These are phyloP conservation scores for Psidium friedrichsthalianum DNA, from an alignment of 345 rosid species.

Conservation along the genomic window DNA sequence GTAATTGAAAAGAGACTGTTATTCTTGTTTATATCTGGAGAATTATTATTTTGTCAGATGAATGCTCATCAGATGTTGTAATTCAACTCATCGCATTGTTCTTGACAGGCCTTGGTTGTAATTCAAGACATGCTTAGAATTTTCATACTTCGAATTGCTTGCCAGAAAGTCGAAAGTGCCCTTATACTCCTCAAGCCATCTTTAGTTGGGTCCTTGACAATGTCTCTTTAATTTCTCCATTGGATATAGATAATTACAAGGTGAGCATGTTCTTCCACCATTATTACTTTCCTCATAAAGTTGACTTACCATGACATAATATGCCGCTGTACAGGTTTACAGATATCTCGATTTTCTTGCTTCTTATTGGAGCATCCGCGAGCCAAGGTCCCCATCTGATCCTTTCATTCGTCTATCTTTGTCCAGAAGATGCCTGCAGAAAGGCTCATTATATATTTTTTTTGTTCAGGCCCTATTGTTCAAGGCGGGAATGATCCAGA, in stretches of 20 bases:
- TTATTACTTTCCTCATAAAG: background rate
- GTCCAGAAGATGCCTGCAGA: background rate
- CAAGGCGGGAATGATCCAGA: slow-evolving; percentile 49
- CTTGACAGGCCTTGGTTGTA: slow-evolving; percentile 65
- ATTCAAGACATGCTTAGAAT: slow-evolving; percentile 94
- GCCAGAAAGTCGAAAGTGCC: slow-evolving; percentile 68
- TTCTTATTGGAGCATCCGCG: slow-evolving; percentile 79
- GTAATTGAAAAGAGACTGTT: background rate
- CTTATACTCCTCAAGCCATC: slow-evolving; percentile 54
- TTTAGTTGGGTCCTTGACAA: slow-evolving; percentile 46
- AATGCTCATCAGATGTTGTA: background rate
- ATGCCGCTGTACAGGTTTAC: slow-evolving; percentile 42
- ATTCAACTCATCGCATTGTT: slow-evolving; percentile 1
- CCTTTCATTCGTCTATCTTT: background rate
- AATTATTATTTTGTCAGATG: background rate
- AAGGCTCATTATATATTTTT: background rate
- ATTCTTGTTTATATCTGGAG: background rate
- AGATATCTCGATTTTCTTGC: slow-evolving; percentile 68
- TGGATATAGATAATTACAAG: slow-evolving; percentile 67
- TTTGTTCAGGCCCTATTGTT: slow-evolving; percentile 49
- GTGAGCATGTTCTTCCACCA: slow-evolving; percentile 24
- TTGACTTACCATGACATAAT: background rate
- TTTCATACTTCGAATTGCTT: slow-evolving; percentile 73
- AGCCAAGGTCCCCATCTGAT: slow-evolving; percentile 46
- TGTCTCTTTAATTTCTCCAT: slow-evolving; percentile 30